A percentile compares a stretch with the other conserved stretches of the same genome.
These are phyloP conservation scores for Colletotrichum caudatum DNA, from an alignment of 2,329 filamentous ascomycete genomes.

Conservation along the genomic window DNA sequence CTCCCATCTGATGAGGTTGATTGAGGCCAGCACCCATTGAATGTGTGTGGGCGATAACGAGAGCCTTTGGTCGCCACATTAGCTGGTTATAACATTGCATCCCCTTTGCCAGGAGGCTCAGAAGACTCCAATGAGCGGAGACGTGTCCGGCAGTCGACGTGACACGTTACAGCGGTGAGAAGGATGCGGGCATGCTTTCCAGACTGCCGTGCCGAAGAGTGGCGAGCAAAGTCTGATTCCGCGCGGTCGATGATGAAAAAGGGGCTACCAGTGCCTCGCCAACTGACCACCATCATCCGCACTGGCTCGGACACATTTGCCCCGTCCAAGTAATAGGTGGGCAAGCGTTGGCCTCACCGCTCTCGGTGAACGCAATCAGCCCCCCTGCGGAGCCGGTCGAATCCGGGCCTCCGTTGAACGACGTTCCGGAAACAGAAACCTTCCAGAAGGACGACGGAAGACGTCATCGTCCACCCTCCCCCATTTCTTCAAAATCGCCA, in stretches of 20 bases:
- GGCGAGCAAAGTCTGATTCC: too few relatives aligned
- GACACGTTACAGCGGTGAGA: not conserved
- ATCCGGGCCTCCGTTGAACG: not conserved
- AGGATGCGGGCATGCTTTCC: not conserved
- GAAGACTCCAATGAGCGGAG: not conserved
- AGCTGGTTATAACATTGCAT: not conserved
- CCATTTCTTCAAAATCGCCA: not conserved
- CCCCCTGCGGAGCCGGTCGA: not conserved
- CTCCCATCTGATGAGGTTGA: too few relatives aligned
- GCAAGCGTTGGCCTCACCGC: not conserved
- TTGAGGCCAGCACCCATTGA: too few relatives aligned
- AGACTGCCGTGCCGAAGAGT: too few relatives aligned
- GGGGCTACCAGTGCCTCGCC: not conserved
- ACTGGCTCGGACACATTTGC: not conserved
- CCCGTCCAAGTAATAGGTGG: not conserved
- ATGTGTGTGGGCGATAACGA: too few relatives aligned
- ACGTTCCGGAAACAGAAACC: constrained; percentile 9
- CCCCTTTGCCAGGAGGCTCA: too few relatives aligned
- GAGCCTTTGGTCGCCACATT: too few relatives aligned
- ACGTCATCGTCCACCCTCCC: constrained; percentile 1
- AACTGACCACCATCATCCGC: not conserved
- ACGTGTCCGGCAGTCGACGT: too few relatives aligned
- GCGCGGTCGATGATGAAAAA: not conserved
- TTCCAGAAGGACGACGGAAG: constrained; percentile 12
- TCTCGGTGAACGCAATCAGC: not conserved